Conservation (phyloP, 2,329 filamentous ascomycete species). For the Parastagonospora avenae region DNA sequence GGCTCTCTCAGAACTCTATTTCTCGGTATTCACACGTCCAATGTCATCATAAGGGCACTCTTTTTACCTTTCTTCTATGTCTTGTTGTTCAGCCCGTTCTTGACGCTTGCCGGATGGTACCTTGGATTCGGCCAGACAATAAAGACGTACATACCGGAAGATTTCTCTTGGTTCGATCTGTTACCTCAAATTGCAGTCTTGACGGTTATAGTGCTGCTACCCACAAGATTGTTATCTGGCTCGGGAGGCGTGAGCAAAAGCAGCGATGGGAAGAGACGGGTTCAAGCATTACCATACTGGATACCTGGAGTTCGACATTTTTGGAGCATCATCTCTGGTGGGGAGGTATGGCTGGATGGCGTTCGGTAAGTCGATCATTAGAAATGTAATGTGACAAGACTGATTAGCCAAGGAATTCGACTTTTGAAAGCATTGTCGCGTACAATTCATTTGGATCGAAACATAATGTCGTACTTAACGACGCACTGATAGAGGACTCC, state of each 20-base stretch:
- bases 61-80: constrained; percentile 44
- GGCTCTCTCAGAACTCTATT: constrained; percentile 40
- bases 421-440: constrained; percentile 52
- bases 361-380: constrained; percentile 43
- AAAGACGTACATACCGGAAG: constrained; percentile 23
- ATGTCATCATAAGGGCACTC: constrained; percentile 36
- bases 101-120: constrained; percentile 25
- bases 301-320: constrained; percentile 63
- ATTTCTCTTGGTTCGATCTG: constrained; percentile 35
- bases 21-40: constrained; percentile 40
- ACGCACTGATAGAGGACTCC: constrained; percentile 33
- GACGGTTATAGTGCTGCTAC: constrained; percentile 31
- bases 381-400: background rate
- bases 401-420: constrained; percentile 38
- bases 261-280: constrained; percentile 43
- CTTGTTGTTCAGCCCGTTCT: constrained; percentile 37
- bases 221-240: constrained; percentile 39
- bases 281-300: constrained; percentile 63
- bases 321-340: constrained; percentile 54
- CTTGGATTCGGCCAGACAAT: constrained; percentile 27
- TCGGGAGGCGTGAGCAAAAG: constrained; percentile 12
- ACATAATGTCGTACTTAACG: constrained; percentile 58
- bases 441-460: constrained; percentile 57
- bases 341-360: constrained; percentile 51
- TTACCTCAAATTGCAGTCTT: constrained; percentile 36